Evolutionary conservation across 257 asterid genomes (phyloP).

Genomic region (Ajuga chamaepitys): DNA sequence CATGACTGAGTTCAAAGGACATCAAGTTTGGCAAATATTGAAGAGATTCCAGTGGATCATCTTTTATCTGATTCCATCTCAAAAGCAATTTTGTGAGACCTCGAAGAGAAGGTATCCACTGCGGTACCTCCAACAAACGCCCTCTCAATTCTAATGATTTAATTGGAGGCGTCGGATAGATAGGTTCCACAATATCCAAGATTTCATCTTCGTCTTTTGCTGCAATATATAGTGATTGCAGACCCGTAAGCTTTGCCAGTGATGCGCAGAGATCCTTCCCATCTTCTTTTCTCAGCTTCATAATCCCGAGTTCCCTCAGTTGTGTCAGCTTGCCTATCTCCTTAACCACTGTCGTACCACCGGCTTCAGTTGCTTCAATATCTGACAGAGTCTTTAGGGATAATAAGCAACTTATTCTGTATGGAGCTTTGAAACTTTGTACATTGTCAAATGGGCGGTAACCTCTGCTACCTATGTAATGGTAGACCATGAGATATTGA

Average conservation of each 20-base stretch:
- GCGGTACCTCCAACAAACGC: constrained; percentile 11
- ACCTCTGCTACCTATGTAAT: not conserved
- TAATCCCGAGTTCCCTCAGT: constrained; percentile 13
- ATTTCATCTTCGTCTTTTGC: constrained; percentile 13
- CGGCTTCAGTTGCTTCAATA: constrained; percentile 7
- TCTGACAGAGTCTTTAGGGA: constrained; percentile 10
- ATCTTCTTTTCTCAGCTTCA: constrained; percentile 13
- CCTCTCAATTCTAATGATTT: not conserved
- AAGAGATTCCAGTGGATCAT: constrained; percentile 21
- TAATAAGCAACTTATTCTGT: constrained; percentile 10
- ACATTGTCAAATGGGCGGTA: constrained; percentile 1
- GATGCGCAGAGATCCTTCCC: constrained; percentile 8
- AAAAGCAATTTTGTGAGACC: constrained; percentile 12
- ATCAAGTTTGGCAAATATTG: constrained; percentile 22
- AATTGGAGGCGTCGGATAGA: not conserved
- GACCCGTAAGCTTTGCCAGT: not conserved
- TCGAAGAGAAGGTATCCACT: constrained; percentile 18
- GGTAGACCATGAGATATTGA: constrained; percentile 11
- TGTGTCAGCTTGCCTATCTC: constrained; percentile 9
- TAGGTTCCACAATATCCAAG: constrained; percentile 2
- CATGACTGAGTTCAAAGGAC: constrained; percentile 11
- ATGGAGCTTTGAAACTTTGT: constrained; percentile 14
- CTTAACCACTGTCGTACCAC: not conserved
- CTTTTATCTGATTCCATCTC: constrained; percentile 5
- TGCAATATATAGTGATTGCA: not conserved